Conservation (phyloP, 106 monocot species). For the Amphibolis antarctica region DNA sequence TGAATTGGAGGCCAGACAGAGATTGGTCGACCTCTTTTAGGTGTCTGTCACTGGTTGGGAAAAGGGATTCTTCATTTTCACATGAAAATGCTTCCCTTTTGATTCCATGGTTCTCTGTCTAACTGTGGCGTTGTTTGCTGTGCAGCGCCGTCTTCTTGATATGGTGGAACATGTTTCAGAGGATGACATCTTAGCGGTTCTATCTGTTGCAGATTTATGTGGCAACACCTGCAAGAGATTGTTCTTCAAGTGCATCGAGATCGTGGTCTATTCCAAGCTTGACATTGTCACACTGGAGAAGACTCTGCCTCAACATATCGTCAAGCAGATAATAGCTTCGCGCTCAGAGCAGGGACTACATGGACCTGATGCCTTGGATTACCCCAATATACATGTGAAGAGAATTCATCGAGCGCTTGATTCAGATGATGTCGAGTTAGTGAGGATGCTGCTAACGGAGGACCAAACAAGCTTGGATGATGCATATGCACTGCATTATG, state of each 20-base stretch:
- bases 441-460: constrained; percentile 66
- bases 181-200: constrained; percentile 44
- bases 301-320: constrained; percentile 37
- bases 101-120: neutral
- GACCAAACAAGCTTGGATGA: constrained; percentile 47
- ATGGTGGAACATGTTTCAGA: constrained; percentile 41
- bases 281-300: constrained; percentile 60
- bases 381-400: constrained; percentile 34
- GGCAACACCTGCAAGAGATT: constrained; percentile 27
- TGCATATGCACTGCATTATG: constrained; percentile 78
- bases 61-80: too few relatives aligned
- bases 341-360: constrained; percentile 9
- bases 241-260: constrained; percentile 38
- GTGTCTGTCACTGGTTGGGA: too few relatives aligned
- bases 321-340: constrained; percentile 32
- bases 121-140: neutral
- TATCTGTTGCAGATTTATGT: constrained; percentile 50
- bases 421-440: constrained; percentile 74
- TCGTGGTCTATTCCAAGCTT: constrained; percentile 35
- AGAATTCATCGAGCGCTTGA: constrained; percentile 64
- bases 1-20: too few relatives aligned
- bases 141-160: constrained; percentile 74
- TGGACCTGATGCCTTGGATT: constrained; percentile 5
- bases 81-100: neutral
- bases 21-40: too few relatives aligned